Evolutionary conservation across 345 rosid species (phyloP).

Genomic region (Tarenaya hassleriana): DNA sequence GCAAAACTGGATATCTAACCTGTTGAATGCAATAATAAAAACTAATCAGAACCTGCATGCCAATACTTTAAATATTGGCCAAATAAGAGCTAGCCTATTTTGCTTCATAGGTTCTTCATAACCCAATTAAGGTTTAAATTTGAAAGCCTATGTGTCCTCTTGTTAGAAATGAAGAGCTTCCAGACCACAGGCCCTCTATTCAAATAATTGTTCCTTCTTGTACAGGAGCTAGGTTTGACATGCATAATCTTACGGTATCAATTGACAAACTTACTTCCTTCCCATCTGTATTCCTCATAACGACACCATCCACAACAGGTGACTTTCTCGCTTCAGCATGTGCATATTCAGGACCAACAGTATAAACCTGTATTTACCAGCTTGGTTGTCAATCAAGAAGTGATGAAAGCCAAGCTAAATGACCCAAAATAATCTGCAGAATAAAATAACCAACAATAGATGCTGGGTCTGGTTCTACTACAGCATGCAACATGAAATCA

Average conservation of each 20-base stretch:
- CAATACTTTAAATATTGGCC: slow-evolving; percentile 10
- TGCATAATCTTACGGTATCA: slow-evolving; percentile 15
- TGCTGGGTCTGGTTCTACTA: slow-evolving; percentile 9
- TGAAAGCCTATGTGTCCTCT: slow-evolving; percentile 5
- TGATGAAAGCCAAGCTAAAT: slow-evolving; percentile 14
- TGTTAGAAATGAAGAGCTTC: slow-evolving; percentile 10
- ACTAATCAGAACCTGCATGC: slow-evolving; percentile 10
- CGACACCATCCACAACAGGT: slow-evolving; percentile 99
- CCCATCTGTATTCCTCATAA: slow-evolving; percentile 94
- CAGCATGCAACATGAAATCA: slow-evolving; percentile 8
- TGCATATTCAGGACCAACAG: slow-evolving; percentile 98
- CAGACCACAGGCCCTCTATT: too few relatives aligned
- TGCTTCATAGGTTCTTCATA: background rate
- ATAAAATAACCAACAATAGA: slow-evolving; percentile 2
- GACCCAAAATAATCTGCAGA: slow-evolving; percentile 7
- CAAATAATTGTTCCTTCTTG: too few relatives aligned
- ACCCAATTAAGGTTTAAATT: background rate
- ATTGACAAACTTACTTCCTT: slow-evolving; percentile 67
- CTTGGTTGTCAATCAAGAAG: slow-evolving; percentile 18
- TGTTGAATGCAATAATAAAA: slow-evolving; percentile 29
- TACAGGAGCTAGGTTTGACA: slow-evolving; percentile 10
- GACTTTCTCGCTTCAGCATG: slow-evolving; percentile 99
- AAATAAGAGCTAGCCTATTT: slow-evolving; percentile 16
- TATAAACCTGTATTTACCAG: slow-evolving; percentile 67
- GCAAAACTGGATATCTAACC: slow-evolving; percentile 85